Base-by-base conservation (phyloP, 2,329 filamentous ascomycete species). In the Pseudocercospora fuligena region DNA sequence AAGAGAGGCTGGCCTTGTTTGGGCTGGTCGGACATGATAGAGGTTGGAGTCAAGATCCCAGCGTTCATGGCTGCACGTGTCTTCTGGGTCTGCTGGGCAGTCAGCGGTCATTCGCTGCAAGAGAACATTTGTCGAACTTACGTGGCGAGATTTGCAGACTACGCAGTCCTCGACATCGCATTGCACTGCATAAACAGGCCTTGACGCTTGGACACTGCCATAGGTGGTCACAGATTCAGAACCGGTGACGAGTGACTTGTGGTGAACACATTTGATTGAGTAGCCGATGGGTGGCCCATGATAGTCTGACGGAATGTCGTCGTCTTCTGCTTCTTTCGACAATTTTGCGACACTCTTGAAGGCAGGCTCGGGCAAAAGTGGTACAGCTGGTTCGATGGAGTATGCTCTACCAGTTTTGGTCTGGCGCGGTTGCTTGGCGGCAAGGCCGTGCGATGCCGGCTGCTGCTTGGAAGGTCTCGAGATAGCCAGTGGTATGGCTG, bases 221-320 rank as follows among this genome's bases (percentile, higher is more conserved):
- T 60, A 11, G 4, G 40, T 29, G 31, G 57, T 60, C 2, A 47
- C 19, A n/a, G 31, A 60, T 25, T 7, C 12, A 27, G 11, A 19
- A 11, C 23, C 33, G 3, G 33, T 47, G 31, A 16, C n/a, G 4
- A 21, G 12, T 21, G 31, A 60, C 33, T n/a, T 25, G 36, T 43
- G 57, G 21, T 60, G 16, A 9, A 56, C 25, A 16, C 23, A 11
- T 8, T 56, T 56, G 51, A 56, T 56, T 4, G 57, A 60, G 57
- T 60, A 29, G 14, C 31, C 29, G 29, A 60, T 60, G 16, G 57
- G 57, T 14, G 57, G 57, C 2, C 57, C 57, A 31, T 27, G 33
- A n/a, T 60, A 60, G 36, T 23, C 33, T 25, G 57, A 43, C 19
- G 51, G 11, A 29, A 56, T 31, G 27, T 56, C 25, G 8, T 56